Evolutionary conservation across 148 eudicot genomes (phyloP), one percentile per base, ranked within the genome.

Genomic region (Persicaria maculosa): DNA sequence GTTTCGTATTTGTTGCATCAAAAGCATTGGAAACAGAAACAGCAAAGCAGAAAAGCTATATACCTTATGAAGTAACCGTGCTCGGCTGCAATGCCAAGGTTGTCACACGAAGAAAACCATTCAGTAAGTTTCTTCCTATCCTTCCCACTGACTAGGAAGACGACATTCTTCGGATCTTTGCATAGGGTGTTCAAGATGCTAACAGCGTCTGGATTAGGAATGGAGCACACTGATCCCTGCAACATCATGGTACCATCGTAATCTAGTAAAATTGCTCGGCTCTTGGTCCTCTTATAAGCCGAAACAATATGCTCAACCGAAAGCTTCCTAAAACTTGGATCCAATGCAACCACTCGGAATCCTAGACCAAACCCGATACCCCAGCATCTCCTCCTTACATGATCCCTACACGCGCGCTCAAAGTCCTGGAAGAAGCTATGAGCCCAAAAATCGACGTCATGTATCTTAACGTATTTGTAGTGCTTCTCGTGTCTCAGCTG

Each of bases 351-450:
- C 1, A 92, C 93, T 16, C 97, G 83, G 68, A 92, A 92, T 4
- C 95, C 91, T 71, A 92, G 81, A 50, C 97, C 95, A 75, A 90
- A 92, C 10, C 97, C 97, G 17, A 92, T 90, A 7, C 97, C 95
- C 90, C 92, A 92, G 16, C 95, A 88, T 67, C 90, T 81, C 78
- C 93, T 80, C 79, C 84, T 85, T 76, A 82, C 78, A 79, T 92
- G 97, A 25, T 90, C 97, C 77, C 85, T 80, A 70, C 97, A 92
- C 17, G 93, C 87, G 74, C 97, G 83, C 74, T 90, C 97, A 31
- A 92, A 83, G 83, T 92, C 97, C 70, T 85, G 91, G 82, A 85
- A 72, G 77, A 92, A 92, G 81, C 97, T 92, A 11, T 78, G 82
- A 47, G 97, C 89, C 97, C 97, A 92, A 78, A 88, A 92, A 9